Evolutionary conservation across 2,329 filamentous ascomycete species (phyloP).

Genomic region (Aotearoamyces nothofagi): DNA sequence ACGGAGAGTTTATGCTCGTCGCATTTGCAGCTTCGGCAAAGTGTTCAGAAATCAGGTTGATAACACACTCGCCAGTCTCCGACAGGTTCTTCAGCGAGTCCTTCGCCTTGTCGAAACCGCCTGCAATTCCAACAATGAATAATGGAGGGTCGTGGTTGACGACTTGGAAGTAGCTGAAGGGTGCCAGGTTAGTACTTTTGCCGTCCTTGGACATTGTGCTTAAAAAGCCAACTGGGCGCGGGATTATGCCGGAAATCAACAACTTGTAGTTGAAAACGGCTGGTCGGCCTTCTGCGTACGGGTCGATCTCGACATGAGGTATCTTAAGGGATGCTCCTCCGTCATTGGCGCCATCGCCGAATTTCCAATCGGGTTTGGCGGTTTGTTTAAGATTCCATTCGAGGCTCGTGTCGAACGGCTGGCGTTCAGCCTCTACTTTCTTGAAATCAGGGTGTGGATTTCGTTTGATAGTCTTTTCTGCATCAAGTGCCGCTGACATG

Average conservation of each 20-base stretch:
- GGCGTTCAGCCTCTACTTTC: conserved; percentile 48
- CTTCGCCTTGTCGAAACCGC: conserved; percentile 40
- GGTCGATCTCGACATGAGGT: conserved; percentile 64
- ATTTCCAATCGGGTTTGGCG: conserved; percentile 46
- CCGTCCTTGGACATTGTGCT: conserved; percentile 45
- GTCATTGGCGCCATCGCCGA: conserved; percentile 50
- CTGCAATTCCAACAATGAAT: conserved; percentile 46
- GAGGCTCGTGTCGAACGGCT: conserved; percentile 35
- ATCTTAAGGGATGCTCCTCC: conserved; percentile 28
- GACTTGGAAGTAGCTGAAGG: conserved; percentile 76
- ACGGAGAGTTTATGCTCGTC: conserved; percentile 64
- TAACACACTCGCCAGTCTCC: conserved; percentile 55
- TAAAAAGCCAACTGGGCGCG: conserved; percentile 61
- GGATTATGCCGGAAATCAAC: conserved; percentile 68
- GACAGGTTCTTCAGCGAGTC: conserved; percentile 64
- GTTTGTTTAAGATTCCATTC: conserved; percentile 46
- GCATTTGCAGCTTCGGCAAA: conserved; percentile 81
- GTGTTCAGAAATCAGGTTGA: conserved; percentile 78
- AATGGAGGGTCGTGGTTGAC: conserved; percentile 77
- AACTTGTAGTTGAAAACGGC: conserved; percentile 77
- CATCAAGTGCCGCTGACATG: too few relatives aligned
- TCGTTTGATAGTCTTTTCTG: too few relatives aligned
- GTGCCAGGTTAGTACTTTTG: conserved; percentile 58
- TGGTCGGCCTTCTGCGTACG: conserved; percentile 54
- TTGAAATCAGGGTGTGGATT: conserved; percentile 68